phyloP scores from a whole-genome alignment of 345 rosid genomes.

The Citrus trifoliata region DNA sequence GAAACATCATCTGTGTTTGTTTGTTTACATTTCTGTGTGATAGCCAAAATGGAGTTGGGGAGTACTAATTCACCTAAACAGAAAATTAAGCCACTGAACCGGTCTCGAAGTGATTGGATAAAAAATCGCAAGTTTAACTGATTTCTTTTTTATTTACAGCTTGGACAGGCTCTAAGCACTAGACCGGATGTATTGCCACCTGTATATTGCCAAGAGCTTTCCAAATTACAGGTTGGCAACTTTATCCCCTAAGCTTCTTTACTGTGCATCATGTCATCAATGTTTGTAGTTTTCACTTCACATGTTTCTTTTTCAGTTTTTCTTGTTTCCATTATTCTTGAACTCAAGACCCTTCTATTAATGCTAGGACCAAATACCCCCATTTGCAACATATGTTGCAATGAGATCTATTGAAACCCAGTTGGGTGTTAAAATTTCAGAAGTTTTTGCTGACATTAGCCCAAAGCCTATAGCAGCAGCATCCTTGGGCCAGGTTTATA shows the following conservation, averaged over 20 bases:
- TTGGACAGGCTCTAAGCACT: constrained; percentile 96
- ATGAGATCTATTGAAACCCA: constrained; percentile 79
- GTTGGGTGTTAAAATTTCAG: constrained; percentile 63
- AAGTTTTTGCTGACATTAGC: constrained; percentile 83
- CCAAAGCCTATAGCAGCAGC: constrained; percentile 92
- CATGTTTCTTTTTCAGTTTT: background rate
- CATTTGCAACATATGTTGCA: constrained; percentile 75
- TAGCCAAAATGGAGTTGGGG: background rate
- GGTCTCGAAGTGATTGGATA: background rate
- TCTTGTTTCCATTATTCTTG: constrained; percentile 5
- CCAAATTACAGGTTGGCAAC: constrained; percentile 71
- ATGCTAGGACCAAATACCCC: constrained; percentile 90
- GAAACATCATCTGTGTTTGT: background rate
- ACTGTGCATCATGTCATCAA: background rate
- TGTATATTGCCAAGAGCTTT: constrained; percentile 89
- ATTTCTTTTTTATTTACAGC: constrained; percentile 43
- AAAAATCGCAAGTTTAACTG: background rate
- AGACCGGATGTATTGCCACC: constrained; percentile 87
- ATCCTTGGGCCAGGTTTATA: constrained; percentile 96
- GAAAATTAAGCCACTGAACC: background rate
- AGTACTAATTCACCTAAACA: background rate
- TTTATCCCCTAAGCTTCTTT: constrained; percentile 3
- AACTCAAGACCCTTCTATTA: constrained; percentile 14
- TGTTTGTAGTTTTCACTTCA: background rate
- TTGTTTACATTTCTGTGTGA: background rate